Base-by-base conservation (phyloP, 75 land plant species). In the Azolla pinnata region DNA sequence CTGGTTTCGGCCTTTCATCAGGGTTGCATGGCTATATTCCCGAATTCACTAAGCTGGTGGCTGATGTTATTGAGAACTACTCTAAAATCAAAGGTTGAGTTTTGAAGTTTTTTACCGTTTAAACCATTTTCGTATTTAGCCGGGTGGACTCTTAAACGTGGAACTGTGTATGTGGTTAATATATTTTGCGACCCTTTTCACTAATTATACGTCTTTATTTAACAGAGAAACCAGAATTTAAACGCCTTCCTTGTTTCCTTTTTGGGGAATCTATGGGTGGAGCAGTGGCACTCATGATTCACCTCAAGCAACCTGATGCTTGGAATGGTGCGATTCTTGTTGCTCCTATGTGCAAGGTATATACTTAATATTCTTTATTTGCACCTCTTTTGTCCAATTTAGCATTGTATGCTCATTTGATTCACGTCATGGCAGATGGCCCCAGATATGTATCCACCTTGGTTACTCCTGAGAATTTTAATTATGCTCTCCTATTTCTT, bases 271-370 rank as follows among this genome's bases (percentile, higher is more conserved):
- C 96, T 17, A 79, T 93, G 90, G 98, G 98, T 40, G 98, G 98
- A 57, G 98, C 98, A 56, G 85, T 93, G 54, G 87, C 90, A 18
- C 71, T 93, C 50, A 93, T 85, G 63, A 64, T 87, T 16, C 90
- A 88, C 59, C 59, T 93, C 54, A 93, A 93, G 57, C 79, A 85
- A 55, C 87, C 96, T 20, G 44, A 58, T 47, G 49, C 62, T 8
- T 93, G 98, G 98, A 73, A 63, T 71, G 98, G 98, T 59, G 96
- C 96, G 10, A 56, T 88, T 44, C 75, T 93, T 45, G 79, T 93
- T 64, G 98, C 98, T 56, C 98, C 98, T 9, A 93, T 93, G 98
- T 93, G 98, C 71, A 93, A 93, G 61, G 96, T 86, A 81, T 44
- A 35, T 33, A 30, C 35, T 18, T 23, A 7, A 7, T 14, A 7